phyloP scores from a whole-genome alignment of 164 flowering plant genomes.

The Buxus sempervirens region DNA sequence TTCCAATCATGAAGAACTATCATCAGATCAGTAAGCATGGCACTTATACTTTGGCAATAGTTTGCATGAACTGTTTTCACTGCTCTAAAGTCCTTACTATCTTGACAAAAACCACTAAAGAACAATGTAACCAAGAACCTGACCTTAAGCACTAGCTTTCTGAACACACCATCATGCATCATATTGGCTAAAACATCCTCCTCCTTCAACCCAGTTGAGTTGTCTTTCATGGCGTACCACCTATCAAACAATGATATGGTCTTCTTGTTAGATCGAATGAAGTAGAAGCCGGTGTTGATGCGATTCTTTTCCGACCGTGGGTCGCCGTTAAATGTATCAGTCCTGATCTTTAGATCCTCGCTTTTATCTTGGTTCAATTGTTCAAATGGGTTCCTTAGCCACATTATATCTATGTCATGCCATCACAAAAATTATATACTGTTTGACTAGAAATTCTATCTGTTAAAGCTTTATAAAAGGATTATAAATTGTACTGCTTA shows the following conservation, averaged over 20 bases:
- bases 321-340: slow-evolving; percentile 34
- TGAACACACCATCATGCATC: slow-evolving; percentile 20
- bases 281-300: slow-evolving; percentile 56
- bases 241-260: slow-evolving; percentile 29
- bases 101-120: slow-evolving; percentile 57
- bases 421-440: neutral
- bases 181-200: slow-evolving; percentile 40
- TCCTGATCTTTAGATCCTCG: slow-evolving; percentile 41
- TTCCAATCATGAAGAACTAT: slow-evolving; percentile 43
- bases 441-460: too few relatives aligned
- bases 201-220: slow-evolving; percentile 37
- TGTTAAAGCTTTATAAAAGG: too few relatives aligned
- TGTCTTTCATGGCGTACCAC: slow-evolving; percentile 42
- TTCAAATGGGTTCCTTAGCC: slow-evolving; percentile 50
- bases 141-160: slow-evolving; percentile 24
- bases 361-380: slow-evolving; percentile 22
- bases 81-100: slow-evolving; percentile 27
- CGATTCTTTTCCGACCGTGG: slow-evolving; percentile 14
- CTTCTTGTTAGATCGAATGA: slow-evolving; percentile 42
- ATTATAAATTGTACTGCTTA: too few relatives aligned
- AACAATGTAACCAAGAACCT: slow-evolving; percentile 33
- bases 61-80: slow-evolving; percentile 61
- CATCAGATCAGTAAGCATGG: slow-evolving; percentile 41
- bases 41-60: slow-evolving; percentile 47
- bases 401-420: slow-evolving; percentile 48